A percentile compares a stretch with the other conserved stretches of the same genome.
These are phyloP conservation scores for Jatropha podagrica DNA, from an alignment of 441 rosid genomes.

Conservation along the genomic window DNA sequence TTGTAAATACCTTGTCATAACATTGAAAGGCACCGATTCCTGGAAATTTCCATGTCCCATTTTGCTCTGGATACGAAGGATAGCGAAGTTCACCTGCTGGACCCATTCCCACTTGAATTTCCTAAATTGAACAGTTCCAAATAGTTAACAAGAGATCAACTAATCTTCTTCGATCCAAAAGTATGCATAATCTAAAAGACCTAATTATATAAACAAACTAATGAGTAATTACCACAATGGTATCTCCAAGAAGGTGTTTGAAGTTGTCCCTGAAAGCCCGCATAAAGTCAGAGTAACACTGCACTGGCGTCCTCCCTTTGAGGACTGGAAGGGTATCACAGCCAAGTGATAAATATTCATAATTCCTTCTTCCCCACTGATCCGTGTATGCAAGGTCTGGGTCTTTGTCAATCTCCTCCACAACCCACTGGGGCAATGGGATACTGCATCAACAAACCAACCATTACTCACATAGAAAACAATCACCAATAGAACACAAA, in stretches of 20 bases:
- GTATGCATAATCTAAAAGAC: background rate
- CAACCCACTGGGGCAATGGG: constrained; percentile 83
- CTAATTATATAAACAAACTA: too few species aligned
- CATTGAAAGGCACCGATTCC: constrained; percentile 96
- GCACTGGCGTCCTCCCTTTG: constrained; percentile 79
- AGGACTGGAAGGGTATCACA: constrained; percentile 78
- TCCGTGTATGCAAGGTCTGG: constrained; percentile 81
- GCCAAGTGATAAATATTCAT: constrained; percentile 80
- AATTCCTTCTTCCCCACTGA: constrained; percentile 94
- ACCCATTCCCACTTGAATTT: constrained; percentile 98
- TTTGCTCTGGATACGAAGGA: constrained; percentile 83
- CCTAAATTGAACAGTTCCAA: constrained; percentile 40
- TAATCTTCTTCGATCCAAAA: background rate
- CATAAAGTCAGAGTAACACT: constrained; percentile 90
- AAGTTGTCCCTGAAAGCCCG: constrained; percentile 83
- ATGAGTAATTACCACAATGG: constrained; percentile 63
- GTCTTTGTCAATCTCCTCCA: constrained; percentile 68
- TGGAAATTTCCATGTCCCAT: constrained; percentile 91
- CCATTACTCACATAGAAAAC: background rate
- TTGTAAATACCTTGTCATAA: constrained; percentile 62
- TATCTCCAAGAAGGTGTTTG: constrained; percentile 74
- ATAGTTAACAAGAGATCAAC: background rate
- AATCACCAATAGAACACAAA: background rate
- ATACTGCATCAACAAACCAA: constrained; percentile 42
- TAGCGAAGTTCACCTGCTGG: constrained; percentile 94